Evolutionary conservation across 192 early-diverging fungal genomes (phyloP).

Genomic region (Coemansia sp.): DNA sequence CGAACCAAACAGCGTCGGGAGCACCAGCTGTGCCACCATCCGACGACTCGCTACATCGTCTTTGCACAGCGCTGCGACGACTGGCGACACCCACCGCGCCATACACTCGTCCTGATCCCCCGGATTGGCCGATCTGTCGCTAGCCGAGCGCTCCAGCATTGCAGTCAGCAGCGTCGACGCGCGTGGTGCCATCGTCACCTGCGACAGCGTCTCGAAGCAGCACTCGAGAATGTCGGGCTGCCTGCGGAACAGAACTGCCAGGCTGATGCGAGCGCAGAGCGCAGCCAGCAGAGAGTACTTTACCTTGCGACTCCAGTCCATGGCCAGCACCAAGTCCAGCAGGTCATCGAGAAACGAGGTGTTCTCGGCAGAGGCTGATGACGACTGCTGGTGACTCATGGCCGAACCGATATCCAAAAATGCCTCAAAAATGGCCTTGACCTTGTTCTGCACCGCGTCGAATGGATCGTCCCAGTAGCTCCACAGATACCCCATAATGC

Average conservation of each 20-base stretch:
- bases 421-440: conserved; percentile 65
- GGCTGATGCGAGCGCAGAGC: conserved; percentile 38
- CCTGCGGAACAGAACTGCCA: conserved; percentile 54
- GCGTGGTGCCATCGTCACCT: conserved; percentile 54
- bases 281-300: conserved; percentile 78
- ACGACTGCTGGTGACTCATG: conserved; percentile 26
- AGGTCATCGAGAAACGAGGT: conserved; percentile 62
- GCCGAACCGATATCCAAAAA: conserved; percentile 61
- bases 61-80: conserved; percentile 33
- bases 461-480: conserved; percentile 87
- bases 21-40: conserved; percentile 38
- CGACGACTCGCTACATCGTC: conserved; percentile 47
- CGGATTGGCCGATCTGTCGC: too few species aligned
- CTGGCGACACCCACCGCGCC: conserved; percentile 20
- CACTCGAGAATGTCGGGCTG: conserved; percentile 62
- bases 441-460: conserved; percentile 74
- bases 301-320: conserved; percentile 76
- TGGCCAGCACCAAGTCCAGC: conserved; percentile 64
- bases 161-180: conserved; percentile 47
- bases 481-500: conserved; percentile 69
- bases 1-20: conserved; percentile 19
- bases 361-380: too few species aligned
- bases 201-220: conserved; percentile 61
- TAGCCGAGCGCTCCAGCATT: conserved; percentile 33
- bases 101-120: conserved; percentile 20